phyloP scores from a whole-genome alignment of 2,329 filamentous ascomycete species.

The Xylaria sp. region DNA sequence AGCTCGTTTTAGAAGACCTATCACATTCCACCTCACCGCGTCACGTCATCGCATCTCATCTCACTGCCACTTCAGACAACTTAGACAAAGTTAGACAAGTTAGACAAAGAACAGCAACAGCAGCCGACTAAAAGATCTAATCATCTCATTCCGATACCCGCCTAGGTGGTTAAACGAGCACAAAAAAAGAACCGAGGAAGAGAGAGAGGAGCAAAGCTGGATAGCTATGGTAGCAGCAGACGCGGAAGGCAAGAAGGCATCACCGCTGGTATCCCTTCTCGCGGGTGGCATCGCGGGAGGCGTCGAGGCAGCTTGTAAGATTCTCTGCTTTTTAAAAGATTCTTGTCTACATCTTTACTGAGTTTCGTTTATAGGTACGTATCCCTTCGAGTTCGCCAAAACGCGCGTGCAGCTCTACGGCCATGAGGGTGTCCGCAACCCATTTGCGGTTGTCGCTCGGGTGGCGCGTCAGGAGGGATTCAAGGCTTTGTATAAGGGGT shows the following conservation, averaged over 20 bases:
- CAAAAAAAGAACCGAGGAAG: background rate
- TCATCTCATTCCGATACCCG: background rate
- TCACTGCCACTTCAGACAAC: background rate
- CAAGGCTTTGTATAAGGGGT: conserved; percentile 69
- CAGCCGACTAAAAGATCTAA: background rate
- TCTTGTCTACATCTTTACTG: background rate
- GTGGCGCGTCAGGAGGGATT: conserved; percentile 67
- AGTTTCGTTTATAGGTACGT: conserved; percentile 46
- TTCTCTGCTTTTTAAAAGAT: background rate
- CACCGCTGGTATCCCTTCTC: conserved; percentile 44
- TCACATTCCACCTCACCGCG: background rate
- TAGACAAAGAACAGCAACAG: background rate
- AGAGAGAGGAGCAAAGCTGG: conserved; percentile 30
- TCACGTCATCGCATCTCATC: background rate
- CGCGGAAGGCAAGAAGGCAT: conserved; percentile 39
- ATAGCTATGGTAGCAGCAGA: conserved; percentile 45
- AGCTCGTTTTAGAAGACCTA: background rate
- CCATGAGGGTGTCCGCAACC: conserved; percentile 58
- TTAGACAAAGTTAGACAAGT: background rate
- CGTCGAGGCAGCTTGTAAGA: conserved; percentile 46
- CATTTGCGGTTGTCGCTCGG: conserved; percentile 63
- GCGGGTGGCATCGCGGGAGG: conserved; percentile 49
- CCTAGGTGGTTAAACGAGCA: background rate
- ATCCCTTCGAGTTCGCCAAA: conserved; percentile 73
- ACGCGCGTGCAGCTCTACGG: conserved; percentile 65